Evolutionary conservation across 371 early-diverging fungal species (phyloP).

Genomic region (Mucor lusitanicus): DNA sequence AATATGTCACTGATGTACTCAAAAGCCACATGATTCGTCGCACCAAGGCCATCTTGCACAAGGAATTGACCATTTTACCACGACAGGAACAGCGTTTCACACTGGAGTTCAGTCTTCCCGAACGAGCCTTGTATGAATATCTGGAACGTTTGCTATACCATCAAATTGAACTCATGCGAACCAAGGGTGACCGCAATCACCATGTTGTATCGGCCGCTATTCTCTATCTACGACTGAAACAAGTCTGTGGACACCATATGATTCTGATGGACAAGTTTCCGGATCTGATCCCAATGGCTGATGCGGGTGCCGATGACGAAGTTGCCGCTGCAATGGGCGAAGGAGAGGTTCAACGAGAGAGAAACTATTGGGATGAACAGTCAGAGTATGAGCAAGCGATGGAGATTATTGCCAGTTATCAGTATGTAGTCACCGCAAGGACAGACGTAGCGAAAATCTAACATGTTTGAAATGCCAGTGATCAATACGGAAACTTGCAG

Average conservation of each 20-base stretch:
- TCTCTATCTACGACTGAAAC: conserved; percentile 43
- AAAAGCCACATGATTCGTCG: conserved; percentile 44
- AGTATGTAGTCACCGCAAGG: conserved; percentile 21
- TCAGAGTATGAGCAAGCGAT: conserved; percentile 30
- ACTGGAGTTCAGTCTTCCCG: conserved; percentile 36
- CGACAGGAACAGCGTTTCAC: conserved; percentile 33
- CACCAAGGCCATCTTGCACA: conserved; percentile 25
- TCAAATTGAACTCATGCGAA: conserved; percentile 15
- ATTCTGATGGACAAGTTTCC: conserved; percentile 42
- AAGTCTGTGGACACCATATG: conserved; percentile 44
- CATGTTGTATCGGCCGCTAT: conserved; percentile 20
- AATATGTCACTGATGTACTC: conserved; percentile 32
- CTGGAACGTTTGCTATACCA: conserved; percentile 38
- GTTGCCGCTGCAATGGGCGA: not conserved
- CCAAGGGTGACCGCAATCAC: conserved; percentile 14
- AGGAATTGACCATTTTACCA: conserved; percentile 33
- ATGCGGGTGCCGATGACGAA: conserved; percentile 5
- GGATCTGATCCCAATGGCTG: conserved; percentile 33
- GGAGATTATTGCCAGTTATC: conserved; percentile 38
- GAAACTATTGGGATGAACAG: conserved; percentile 22
- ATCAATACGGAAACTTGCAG: conserved; percentile 30
- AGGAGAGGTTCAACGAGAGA: conserved; percentile 8
- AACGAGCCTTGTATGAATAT: conserved; percentile 47
- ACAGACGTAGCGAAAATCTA: not conserved
- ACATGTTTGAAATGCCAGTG: conserved; percentile 28